Evolutionary conservation across 1,284 basidiomycete genomes (phyloP).

Genomic region (Trichosporon faecale): DNA sequence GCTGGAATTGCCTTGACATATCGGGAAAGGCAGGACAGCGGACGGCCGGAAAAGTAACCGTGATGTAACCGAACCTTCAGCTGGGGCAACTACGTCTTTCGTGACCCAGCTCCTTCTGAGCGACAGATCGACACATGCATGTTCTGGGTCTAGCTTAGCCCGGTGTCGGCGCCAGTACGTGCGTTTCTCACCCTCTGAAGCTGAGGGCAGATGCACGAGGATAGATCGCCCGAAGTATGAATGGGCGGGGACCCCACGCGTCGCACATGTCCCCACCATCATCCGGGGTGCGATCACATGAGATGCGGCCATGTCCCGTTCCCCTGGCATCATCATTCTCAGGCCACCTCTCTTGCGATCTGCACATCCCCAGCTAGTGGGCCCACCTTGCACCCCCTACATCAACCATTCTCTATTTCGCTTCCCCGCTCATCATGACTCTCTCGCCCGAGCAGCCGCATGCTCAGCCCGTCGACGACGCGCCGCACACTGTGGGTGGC

Average conservation of each 20-base stretch:
- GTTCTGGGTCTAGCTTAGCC: neutral
- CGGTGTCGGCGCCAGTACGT: neutral
- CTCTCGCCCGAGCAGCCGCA: constrained; percentile 4
- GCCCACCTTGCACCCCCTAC: neutral
- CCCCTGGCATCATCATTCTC: neutral
- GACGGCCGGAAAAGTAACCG: neutral
- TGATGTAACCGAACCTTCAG: neutral
- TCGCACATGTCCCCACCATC: neutral
- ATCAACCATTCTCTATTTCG: constrained; percentile 10
- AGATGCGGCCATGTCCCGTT: neutral
- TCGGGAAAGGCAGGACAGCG: neutral
- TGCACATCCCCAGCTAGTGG: neutral
- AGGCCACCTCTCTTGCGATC: neutral
- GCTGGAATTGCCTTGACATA: neutral
- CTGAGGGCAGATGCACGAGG: neutral
- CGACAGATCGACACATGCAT: neutral
- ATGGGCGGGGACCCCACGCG: neutral
- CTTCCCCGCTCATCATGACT: constrained; percentile 3
- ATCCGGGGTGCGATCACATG: neutral
- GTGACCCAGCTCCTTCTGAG: neutral
- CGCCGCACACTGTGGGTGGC: neutral
- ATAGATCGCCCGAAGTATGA: neutral
- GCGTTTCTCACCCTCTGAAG: neutral
- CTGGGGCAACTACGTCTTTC: neutral
- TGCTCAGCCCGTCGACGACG: constrained; percentile 2